Base-by-base conservation (phyloP, 768 basidiomycete genomes). In the Arthromyces matolae region DNA sequence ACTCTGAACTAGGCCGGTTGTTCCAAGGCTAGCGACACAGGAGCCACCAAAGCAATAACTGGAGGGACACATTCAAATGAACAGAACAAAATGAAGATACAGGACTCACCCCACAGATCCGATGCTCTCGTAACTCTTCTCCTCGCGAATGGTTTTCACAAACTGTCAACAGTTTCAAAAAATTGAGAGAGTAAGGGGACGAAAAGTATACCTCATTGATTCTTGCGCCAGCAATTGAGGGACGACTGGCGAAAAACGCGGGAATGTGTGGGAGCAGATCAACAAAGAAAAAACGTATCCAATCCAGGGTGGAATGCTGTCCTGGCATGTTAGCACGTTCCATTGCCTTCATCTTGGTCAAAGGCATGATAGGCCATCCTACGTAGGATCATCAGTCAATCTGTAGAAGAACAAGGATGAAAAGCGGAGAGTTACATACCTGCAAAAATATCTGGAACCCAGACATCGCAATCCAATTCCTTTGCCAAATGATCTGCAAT, bases 381-480 rank as follows among this genome's bases (percentile, higher is more conserved):
- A 12, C 6, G 9, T n/a, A 18, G 1, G n/a, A 9, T 31, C 16
- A n/a, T 39, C n/a, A n/a, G n/a, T n/a, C n/a, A 14, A 12, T 37
- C 18, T 14, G 18, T 22, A 24, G n/a, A 29, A 1, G 27, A 31
- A 23, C 7, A 32, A 9, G 14, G 20, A 34, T 5, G 12, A 8
- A 24, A 22, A 23, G 14, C 10, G 16, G 13, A 8, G 27, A 28
- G 18, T 39, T 20, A 37, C 29, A 27, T 45, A 75, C 78, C 80
- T 41, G 66, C 60, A 52, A 81, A 81, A 31, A 76, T 50, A 60
- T 82, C 81, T 6, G 79, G 80, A 44, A 76, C 67, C 75, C 77
- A 81, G 20, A 80, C 79, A 54, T 82, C 80, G 47, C 78, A 76
- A 4, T 62, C 64, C 22, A 81, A 52, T 7, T 63, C 44, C 47